Evolutionary conservation across 2,329 filamentous ascomycete species (phyloP), one percentile per base, ranked within the genome.

Genomic region (Diaporthe sp.): DNA sequence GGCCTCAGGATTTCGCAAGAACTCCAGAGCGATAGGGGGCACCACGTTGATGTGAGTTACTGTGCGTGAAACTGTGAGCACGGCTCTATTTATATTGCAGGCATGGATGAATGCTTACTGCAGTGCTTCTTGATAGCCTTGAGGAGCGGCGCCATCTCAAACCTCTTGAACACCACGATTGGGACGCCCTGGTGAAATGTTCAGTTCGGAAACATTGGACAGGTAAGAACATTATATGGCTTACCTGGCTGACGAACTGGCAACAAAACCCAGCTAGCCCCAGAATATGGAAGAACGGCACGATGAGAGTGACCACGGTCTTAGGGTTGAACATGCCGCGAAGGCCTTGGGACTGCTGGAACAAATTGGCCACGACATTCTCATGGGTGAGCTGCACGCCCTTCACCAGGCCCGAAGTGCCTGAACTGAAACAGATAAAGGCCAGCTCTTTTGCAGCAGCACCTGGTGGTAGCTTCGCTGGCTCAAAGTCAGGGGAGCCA

Each of bases 1-100:
- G 3, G 71, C 75, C 4, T 71, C 31, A 8, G 75, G 65, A 25
- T 74, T 74, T 8, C 71, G 71, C 28, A 76, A 72, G 47, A 76
- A 74, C 71, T 76, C 75, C 17, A 76, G 57, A 5, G 75, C 75
- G 4, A 76, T 76, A 1, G 75, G 75, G 1, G 75, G 75, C 8
- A 76, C 75, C 7, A 76, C 75, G 13, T 76, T 76, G 37, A 76
- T 76, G 39, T 76, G 75, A 20, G 75, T 76, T 10, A 76, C 75
- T 76, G 25, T 6, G 39, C 1, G 15, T 42, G 58, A 9, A 8
- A 15, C 3, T 34, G 15, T 72, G 20, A 68, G 28, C 22, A 53
- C 2, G 13, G 5, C 3, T 37, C 20, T n/a, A 12, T 3, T 44
- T 2, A 17, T 9, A 4, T 47, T 58, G 37, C 49, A n/a, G 22